Conservation (phyloP, 2,329 filamentous ascomycete genomes). For the Peltaster fructicola region DNA sequence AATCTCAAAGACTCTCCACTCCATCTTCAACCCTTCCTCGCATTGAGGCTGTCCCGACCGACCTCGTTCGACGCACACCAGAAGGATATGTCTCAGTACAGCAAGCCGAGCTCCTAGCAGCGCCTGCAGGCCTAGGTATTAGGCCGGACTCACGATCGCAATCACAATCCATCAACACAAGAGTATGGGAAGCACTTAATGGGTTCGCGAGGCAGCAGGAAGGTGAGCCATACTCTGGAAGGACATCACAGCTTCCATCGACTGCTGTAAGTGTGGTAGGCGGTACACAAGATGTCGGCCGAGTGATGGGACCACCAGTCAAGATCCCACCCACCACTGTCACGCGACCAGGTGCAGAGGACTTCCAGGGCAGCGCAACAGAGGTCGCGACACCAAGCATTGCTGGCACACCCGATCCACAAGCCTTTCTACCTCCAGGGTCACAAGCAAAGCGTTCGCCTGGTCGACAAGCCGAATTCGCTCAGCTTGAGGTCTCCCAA, state of each 20-base stretch:
- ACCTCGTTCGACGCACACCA: constrained; percentile 3
- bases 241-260: constrained; percentile 13
- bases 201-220: constrained; percentile 18
- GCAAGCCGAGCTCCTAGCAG: constrained; percentile 3
- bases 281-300: constrained; percentile 6
- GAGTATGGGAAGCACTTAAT: constrained; percentile 19
- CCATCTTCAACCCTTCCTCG: constrained; percentile 6
- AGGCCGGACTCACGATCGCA: constrained; percentile 8
- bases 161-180: constrained; percentile 14
- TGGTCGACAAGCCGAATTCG: not conserved
- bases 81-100: constrained; percentile 4
- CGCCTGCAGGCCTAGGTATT: constrained; percentile 14
- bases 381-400: constrained; percentile 30
- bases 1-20: constrained; percentile 2
- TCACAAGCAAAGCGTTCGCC: constrained; percentile 4
- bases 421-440: constrained; percentile 5
- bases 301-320: constrained; percentile 15
- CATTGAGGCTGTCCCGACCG: constrained; percentile 3
- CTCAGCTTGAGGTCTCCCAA: too few relatives aligned
- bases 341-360: constrained; percentile 15
- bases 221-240: constrained; percentile 9
- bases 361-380: constrained; percentile 27
- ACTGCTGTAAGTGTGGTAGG: constrained; percentile 16
- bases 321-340: constrained; percentile 9
- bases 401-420: constrained; percentile 23